Evolutionary conservation across 306 rosid species (phyloP).

Genomic region (Cicer yamashitae): DNA sequence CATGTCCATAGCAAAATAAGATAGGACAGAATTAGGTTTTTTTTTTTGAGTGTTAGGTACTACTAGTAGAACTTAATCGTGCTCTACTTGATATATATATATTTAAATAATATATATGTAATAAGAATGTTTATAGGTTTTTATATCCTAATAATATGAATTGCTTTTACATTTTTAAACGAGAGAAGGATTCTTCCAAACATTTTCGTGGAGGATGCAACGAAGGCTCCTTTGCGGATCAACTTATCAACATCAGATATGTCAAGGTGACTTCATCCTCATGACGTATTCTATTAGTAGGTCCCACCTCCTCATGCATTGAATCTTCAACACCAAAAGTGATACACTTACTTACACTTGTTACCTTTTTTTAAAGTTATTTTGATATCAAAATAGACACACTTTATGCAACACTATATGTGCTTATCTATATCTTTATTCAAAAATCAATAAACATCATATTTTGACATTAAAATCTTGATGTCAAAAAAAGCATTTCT

Average conservation of each 20-base stretch:
- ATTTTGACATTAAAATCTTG: too few species aligned
- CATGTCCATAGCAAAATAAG: constrained; percentile 49
- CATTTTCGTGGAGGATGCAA: constrained; percentile 56
- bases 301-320: not conserved
- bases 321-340: not conserved
- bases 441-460: too few species aligned
- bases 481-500: too few species aligned
- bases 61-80: not conserved
- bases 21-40: constrained; percentile 10
- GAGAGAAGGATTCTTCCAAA: constrained; percentile 45
- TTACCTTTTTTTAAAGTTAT: too few species aligned
- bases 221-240: constrained; percentile 46
- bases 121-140: not conserved
- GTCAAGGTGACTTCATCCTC: constrained; percentile 45
- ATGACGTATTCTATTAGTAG: constrained; percentile 44
- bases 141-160: not conserved
- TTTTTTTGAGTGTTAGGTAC: not conserved
- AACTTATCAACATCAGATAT: constrained; percentile 38
- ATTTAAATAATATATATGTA: not conserved
- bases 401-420: too few species aligned
- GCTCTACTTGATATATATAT: constrained; percentile 13
- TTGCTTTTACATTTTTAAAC: not conserved
- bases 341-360: not conserved
- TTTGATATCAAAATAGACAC: too few species aligned
- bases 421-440: too few species aligned